These are phyloP conservation scores for Yamadazyma insecticola DNA, from an alignment of 805 yeast species.

Conservation along the genomic window DNA sequence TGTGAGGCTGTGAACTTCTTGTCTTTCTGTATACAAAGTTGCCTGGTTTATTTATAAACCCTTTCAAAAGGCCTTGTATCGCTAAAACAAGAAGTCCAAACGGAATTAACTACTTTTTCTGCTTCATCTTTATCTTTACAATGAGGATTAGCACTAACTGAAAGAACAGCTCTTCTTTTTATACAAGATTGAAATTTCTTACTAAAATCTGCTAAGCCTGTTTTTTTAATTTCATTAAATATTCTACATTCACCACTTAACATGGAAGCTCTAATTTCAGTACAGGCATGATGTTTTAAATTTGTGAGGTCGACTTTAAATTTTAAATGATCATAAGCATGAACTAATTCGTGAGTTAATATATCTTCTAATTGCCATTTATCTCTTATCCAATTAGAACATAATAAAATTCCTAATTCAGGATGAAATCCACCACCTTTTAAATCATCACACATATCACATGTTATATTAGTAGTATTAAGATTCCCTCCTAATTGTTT, in stretches of 20 bases:
- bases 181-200: conserved; percentile 91
- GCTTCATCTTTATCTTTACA: conserved; percentile 76
- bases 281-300: conserved; percentile 91
- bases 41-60: conserved; percentile 64
- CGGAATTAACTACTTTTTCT: conserved; percentile 72
- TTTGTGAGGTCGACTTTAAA: conserved; percentile 84
- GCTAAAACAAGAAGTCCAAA: conserved; percentile 88
- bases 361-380: conserved; percentile 88
- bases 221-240: conserved; percentile 70
- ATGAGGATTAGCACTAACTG: conserved; percentile 82
- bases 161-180: conserved; percentile 77
- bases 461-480: conserved; percentile 51
- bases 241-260: conserved; percentile 94
- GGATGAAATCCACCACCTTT: conserved; percentile 92
- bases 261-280: conserved; percentile 91
- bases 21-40: too few relatives aligned
- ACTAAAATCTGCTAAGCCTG: conserved; percentile 50
- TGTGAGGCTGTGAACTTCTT: too few relatives aligned
- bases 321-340: conserved; percentile 85
- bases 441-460: conserved; percentile 81
- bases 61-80: conserved; percentile 96
- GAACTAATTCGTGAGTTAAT: conserved; percentile 86
- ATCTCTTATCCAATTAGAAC: conserved; percentile 74
- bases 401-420: conserved; percentile 75
- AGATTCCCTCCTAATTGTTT: conserved; percentile 54